Percentiles rank a stretch among this genome's conserved stretches.
Conservation (phyloP, 2,329 filamentous ascomycete genomes). For the Lasiodiplodia hormozganensis region DNA sequence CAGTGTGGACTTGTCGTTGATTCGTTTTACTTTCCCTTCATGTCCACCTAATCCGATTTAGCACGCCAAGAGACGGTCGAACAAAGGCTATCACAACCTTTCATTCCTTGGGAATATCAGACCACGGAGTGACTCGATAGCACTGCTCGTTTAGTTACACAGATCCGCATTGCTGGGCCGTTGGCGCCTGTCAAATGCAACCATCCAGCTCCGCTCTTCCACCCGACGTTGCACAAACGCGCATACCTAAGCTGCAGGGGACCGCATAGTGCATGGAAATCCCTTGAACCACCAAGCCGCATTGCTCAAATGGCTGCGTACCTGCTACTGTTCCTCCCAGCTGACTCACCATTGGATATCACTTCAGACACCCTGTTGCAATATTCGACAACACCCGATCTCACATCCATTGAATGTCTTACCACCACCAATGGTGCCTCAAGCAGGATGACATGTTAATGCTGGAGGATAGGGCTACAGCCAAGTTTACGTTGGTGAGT, state of each 20-base stretch:
- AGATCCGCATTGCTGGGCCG: background rate
- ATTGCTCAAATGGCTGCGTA: background rate
- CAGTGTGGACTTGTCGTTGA: background rate
- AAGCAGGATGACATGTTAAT: too few species aligned
- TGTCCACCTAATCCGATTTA: background rate
- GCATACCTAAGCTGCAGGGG: background rate
- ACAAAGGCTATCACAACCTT: background rate
- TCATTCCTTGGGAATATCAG: background rate
- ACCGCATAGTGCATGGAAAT: background rate
- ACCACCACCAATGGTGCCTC: background rate
- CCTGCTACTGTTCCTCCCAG: background rate
- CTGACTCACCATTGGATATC: background rate
- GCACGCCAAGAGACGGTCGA: background rate
- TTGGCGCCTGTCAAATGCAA: conserved; percentile 1
- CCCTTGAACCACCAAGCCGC: background rate
- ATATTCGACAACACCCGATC: background rate
- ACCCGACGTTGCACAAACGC: background rate
- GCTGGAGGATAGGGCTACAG: background rate
- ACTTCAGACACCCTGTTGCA: background rate
- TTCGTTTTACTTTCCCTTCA: background rate
- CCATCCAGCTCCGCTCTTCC: background rate
- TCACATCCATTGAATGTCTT: background rate
- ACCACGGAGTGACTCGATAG: background rate
- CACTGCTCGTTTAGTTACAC: background rate
- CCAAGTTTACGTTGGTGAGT: background rate